Base-by-base conservation (phyloP, 108 stramenopile genomes). In the Nitzschia sp. region DNA sequence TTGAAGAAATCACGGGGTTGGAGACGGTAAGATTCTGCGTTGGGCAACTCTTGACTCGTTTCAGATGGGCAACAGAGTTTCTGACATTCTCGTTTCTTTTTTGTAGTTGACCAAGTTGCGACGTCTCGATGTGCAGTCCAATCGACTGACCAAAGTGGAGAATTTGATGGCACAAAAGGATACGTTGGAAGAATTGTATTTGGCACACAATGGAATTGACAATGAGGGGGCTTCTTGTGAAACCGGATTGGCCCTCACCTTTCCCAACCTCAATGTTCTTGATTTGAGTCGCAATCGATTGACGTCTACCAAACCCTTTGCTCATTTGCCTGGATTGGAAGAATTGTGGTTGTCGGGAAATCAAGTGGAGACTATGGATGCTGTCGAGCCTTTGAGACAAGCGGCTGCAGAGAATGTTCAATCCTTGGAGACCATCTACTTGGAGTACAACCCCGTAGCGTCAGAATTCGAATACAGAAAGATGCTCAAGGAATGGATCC, bases 331-430 rank as follows among this genome's bases (percentile, higher is more conserved):
- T 2, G 55, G 77, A 15, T 73, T 99, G 55, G 82, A 92, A 57
- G 96, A 97, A 70, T 81, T 99, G 41, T 99, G 98, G 98, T 71
- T 98, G 57, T 95, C 96, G 1, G 93, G 95, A 37, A 99, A 99
- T 88, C 76, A 91, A 60, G 92, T 99, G 53, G 66, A 79, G 57
- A 63, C 76, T 37, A 95, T 95, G 69, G 80, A 82, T 7, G 96
- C 88, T 58, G 74, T 97, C 9, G 66, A 82, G 51, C 74, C 78
- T 11, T 44, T 94, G 24, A 67, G 78, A 41, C 58, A 64, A 46
- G 53, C 82, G 11, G 60, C 71, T 20, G 59, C 40, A 53, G 77
- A 50, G 15, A 61, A 69, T 6, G 62, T 71, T 29, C 56, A 65
- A n/a, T 52, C 58, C n/a, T 75, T 99, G 78, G 83, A 89, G 26